Conservation (phyloP, 768 basidiomycete genomes). For the Lentinula sp. region DNA sequence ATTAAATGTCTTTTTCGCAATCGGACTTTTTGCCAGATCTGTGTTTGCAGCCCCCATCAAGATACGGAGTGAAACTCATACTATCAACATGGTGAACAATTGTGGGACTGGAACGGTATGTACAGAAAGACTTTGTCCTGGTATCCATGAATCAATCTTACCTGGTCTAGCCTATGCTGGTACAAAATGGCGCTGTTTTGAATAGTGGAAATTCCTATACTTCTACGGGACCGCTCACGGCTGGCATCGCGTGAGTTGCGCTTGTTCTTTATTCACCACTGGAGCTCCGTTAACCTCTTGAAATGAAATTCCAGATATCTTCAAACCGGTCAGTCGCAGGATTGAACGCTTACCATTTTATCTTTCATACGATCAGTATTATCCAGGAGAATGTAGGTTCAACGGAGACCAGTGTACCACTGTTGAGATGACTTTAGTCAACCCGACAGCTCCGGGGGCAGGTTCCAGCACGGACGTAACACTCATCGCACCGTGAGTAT, state of each 20-base stretch:
- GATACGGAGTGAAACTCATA: not conserved
- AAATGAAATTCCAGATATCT: conserved; percentile 17
- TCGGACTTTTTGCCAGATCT: not conserved
- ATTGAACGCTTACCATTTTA: not conserved
- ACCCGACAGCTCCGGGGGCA: conserved; percentile 22
- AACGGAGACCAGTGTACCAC: conserved; percentile 34
- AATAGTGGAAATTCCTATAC: conserved; percentile 25
- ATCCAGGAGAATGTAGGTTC: conserved; percentile 25
- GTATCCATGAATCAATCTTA: not conserved
- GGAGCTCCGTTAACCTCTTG: too few relatives aligned
- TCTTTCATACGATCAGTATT: not conserved
- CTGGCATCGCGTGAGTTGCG: conserved; percentile 29
- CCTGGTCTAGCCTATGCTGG: conserved; percentile 20
- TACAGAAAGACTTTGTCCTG: not conserved
- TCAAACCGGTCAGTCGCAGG: conserved; percentile 17
- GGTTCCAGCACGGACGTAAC: conserved; percentile 31
- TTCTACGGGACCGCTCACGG: conserved; percentile 19
- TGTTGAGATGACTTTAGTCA: conserved; percentile 29
- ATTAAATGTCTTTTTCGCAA: not conserved
- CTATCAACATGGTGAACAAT: conserved; percentile 20
- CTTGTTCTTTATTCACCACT: too few relatives aligned
- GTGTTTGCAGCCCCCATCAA: not conserved
- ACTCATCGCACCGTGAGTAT: conserved; percentile 34
- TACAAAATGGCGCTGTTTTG: conserved; percentile 22
- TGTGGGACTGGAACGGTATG: conserved; percentile 28